A percentile compares a stretch with the other conserved stretches of the same genome.
Evolutionary conservation across 2,329 filamentous ascomycete genomes (phyloP).

Genomic region (Alternaria infectoria): DNA sequence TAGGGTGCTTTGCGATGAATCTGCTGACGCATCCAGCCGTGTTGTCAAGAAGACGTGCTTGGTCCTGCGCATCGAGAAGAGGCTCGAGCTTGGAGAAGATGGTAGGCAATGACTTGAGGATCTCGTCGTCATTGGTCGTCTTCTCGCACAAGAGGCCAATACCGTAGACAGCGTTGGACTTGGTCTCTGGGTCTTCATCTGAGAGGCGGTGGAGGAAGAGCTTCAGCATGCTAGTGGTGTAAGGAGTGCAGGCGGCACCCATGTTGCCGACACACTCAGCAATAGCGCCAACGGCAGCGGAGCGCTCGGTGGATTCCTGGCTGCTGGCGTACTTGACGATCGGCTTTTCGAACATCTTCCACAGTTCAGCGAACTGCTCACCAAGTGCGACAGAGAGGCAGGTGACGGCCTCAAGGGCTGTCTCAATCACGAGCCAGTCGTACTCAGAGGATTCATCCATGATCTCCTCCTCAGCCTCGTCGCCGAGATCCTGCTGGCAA

Average conservation of each 20-base stretch:
- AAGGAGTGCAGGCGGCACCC: constrained; percentile 79
- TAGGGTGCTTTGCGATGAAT: constrained; percentile 90
- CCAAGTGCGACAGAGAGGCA: constrained; percentile 85
- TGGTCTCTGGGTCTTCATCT: constrained; percentile 89
- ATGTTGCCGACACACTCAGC: constrained; percentile 90
- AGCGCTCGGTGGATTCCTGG: constrained; percentile 84
- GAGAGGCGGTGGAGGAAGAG: constrained; percentile 83
- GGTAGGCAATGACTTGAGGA: constrained; percentile 75
- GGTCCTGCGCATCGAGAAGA: constrained; percentile 76
- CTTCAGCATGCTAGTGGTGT: constrained; percentile 77
- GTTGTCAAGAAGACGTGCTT: constrained; percentile 88
- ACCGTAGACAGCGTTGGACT: constrained; percentile 94
- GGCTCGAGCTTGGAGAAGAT: constrained; percentile 88
- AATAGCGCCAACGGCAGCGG: constrained; percentile 87
- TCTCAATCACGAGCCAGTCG: constrained; percentile 96
- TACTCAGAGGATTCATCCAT: constrained; percentile 85
- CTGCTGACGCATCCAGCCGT: constrained; percentile 88
- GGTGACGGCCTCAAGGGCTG: constrained; percentile 87
- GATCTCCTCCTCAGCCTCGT: constrained; percentile 72
- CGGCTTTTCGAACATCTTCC: constrained; percentile 95
- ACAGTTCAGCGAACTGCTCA: constrained; percentile 80
- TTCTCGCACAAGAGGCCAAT: constrained; percentile 83
- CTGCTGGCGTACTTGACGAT: constrained; percentile 87
- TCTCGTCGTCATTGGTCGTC: constrained; percentile 75
- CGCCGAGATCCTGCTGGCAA: constrained; percentile 89